Evolutionary conservation across 2,329 filamentous ascomycete genomes (phyloP), one percentile per base, ranked within the genome.

Genomic region (Calycina herbarum): DNA sequence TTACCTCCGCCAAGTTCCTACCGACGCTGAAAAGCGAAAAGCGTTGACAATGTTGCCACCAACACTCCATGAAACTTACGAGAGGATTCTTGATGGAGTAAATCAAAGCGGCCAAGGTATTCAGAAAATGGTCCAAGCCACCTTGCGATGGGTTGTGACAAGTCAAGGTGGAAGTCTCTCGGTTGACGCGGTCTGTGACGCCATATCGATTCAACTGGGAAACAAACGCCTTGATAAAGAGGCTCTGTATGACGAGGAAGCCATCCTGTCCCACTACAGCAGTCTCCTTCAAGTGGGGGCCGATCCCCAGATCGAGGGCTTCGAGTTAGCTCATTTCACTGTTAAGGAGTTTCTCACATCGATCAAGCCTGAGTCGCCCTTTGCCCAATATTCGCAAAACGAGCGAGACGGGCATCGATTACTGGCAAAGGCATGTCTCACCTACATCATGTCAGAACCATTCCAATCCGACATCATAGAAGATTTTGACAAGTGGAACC

Each of bases 1-100:
- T 40, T 56, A 59, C 13, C 61, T 64, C 8, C n/a, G 17, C 38
- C 1, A 13, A 13, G 45, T 57, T 33, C 40, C 24, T 5, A 66
- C 10, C 20, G 59, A 57, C 13, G 40, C 5, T 1, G 60, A 40
- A 38, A 66, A 71, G 38, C 40, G 51, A 5, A 60, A 68, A 31
- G 61, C 68, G 2, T 63, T 72, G 7, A 40, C 45, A 20, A 62
- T 64, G 1, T 67, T 75, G 2, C 73, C 73, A 2, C 54, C 59
- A 5, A 69, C 64, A 3, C 59, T 74, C 1, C 66, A 73, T 17
- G 66, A 64, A 20, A 73, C 70, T 3, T 73, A 76, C 56, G 69
- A 69, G 10, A 57, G 70, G 48, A 76, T 73, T 7, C 61, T 65
- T 51, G 51, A 11, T 72, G 20, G 58, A 4, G 68, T 70, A 20